A percentile compares a stretch with the other conserved stretches of the same genome.
Evolutionary conservation across 106 monocot genomes (phyloP).

Genomic region (Dendrobium catenatum): DNA sequence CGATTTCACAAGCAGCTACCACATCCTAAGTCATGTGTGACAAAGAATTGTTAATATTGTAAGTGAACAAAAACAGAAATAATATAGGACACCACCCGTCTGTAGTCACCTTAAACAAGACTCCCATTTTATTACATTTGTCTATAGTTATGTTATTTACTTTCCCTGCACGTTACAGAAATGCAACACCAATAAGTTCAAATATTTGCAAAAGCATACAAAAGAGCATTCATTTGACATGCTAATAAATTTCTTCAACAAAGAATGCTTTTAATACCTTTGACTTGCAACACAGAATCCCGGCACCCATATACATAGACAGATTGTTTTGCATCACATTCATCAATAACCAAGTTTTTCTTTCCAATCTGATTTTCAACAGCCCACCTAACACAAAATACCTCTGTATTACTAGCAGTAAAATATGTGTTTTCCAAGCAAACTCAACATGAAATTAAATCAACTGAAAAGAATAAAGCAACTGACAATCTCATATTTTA

Average conservation of each 20-base stretch:
- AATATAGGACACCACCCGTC: background rate
- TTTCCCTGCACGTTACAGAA: slow-evolving; percentile 52
- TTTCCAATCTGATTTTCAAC: slow-evolving; percentile 85
- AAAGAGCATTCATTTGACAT: background rate
- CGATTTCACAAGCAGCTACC: slow-evolving; percentile 87
- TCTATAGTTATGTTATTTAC: slow-evolving; percentile 93
- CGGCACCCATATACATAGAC: slow-evolving; percentile 81
- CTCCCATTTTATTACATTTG: slow-evolving; percentile 72
- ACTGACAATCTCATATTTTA: background rate
- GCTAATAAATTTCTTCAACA: background rate
- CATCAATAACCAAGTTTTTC: slow-evolving; percentile 73
- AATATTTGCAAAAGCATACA: background rate
- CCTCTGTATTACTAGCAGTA: background rate
- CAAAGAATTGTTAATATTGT: background rate
- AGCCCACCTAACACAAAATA: slow-evolving; percentile 48
- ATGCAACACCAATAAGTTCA: slow-evolving; percentile 3
- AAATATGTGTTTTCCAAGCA: background rate
- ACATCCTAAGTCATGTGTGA: slow-evolving; percentile 47
- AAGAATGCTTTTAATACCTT: slow-evolving; percentile 37
- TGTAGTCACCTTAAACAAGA: slow-evolving; percentile 57
- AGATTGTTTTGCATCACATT: slow-evolving; percentile 82
- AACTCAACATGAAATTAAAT: background rate
- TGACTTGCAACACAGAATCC: slow-evolving; percentile 81
- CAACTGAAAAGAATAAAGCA: too few relatives aligned
- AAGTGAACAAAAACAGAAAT: background rate